Evolutionary conservation across 2,329 filamentous ascomycete species (phyloP).

Genomic region (Trichoderma brevicompactum): DNA sequence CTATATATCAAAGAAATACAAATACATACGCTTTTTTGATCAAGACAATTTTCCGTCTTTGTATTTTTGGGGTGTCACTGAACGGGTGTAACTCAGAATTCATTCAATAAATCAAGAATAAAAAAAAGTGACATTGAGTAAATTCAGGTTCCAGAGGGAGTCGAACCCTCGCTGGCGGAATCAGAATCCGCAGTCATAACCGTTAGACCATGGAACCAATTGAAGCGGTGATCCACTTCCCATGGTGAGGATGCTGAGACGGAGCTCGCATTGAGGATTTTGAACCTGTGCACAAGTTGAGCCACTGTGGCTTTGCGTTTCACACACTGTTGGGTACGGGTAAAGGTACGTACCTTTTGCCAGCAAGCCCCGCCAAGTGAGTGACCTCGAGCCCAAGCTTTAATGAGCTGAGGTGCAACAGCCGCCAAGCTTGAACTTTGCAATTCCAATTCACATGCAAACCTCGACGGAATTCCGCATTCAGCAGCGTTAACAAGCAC

Average conservation of each 20-base stretch:
- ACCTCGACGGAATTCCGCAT: neutral
- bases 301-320: neutral
- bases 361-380: conserved; percentile 16
- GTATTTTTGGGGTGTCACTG: neutral
- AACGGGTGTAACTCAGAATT: neutral
- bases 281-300: neutral
- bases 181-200: conserved; percentile 32
- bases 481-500: too few species aligned
- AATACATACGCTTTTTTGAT: too few species aligned
- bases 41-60: neutral
- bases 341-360: neutral
- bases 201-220: conserved; percentile 30
- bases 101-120: neutral
- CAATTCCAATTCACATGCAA: conserved; percentile 6
- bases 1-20: neutral
- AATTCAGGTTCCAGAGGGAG: conserved; percentile 28
- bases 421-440: neutral
- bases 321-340: too few species aligned
- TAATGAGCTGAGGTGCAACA: neutral
- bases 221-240: conserved; percentile 21
- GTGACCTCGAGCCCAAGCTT: conserved; percentile 5
- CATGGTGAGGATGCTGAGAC: conserved; percentile 14
- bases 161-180: conserved; percentile 32
- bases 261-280: neutral
- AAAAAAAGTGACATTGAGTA: neutral